Evolutionary conservation across 2,329 filamentous ascomycete species (phyloP), one percentile per base, ranked within the genome.

Genomic region (Teratosphaeria gauchensis): DNA sequence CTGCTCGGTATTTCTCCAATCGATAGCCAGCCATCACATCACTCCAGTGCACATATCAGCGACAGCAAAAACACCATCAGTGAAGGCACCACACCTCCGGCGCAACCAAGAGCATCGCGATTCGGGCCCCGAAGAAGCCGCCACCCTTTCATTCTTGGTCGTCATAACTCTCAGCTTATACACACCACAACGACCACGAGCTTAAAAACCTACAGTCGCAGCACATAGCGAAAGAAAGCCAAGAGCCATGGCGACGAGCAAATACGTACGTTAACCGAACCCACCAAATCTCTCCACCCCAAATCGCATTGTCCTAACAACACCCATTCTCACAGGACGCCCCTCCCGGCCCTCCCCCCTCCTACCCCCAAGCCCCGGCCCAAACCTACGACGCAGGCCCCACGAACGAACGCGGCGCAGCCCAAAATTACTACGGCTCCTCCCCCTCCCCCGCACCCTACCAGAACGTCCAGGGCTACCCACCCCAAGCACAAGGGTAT

Each of bases 271-370:
- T 19, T 19, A 12, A 12, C 42, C n/a, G n/a, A n/a, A n/a, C n/a
- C n/a, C n/a, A n/a, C n/a, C n/a, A n/a, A n/a, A n/a, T n/a, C n/a
- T n/a, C n/a, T n/a, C n/a, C n/a, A n/a, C n/a, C n/a, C n/a, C n/a
- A n/a, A n/a, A n/a, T n/a, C n/a, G n/a, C n/a, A n/a, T n/a, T n/a
- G n/a, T n/a, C n/a, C n/a, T n/a, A n/a, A n/a, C n/a, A n/a, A n/a
- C n/a, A n/a, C n/a, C n/a, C n/a, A n/a, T n/a, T n/a, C n/a, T n/a
- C n/a, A n/a, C 54, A 56, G 55, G 42, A 56, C 24, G 19, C 55
- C 55, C 55, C 55, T 19, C 11, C 21, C 33, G 55, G 55, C 35
- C 55, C 55, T 14, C 55, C 55, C 21, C 55, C 55, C 38, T 30
- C 55, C 55, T 51, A 46, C 55, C 55, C 55, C 6, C 55, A 33